Evolutionary conservation across 108 stramenopile genomes (phyloP).

Genomic region (Hondaea fermentalgiana): DNA sequence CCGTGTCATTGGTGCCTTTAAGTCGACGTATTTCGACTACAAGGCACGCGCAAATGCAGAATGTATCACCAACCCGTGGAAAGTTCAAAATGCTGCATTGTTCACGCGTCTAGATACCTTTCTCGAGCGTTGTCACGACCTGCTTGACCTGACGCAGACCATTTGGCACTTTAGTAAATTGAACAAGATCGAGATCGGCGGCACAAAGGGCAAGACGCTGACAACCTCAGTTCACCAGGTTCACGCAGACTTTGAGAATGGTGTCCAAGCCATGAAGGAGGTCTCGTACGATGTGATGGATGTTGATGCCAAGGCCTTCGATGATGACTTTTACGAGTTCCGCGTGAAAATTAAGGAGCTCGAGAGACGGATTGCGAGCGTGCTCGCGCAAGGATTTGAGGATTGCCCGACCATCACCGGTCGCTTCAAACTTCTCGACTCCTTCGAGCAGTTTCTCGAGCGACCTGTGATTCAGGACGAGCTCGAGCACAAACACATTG

Average conservation of each 20-base stretch:
- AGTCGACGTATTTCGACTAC: conserved; percentile 35
- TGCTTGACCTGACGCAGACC: conserved; percentile 31
- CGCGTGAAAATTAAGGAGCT: conserved; percentile 31
- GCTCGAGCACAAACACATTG: conserved; percentile 35
- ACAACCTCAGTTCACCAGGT: conserved; percentile 36
- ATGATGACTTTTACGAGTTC: conserved; percentile 44
- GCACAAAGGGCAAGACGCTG: conserved; percentile 45
- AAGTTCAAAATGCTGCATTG: conserved; percentile 40
- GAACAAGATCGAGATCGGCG: conserved; percentile 42
- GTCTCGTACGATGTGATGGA: conserved; percentile 29
- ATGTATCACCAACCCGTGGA: conserved; percentile 41
- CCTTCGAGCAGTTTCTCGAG: conserved; percentile 26
- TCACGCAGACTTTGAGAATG: conserved; percentile 24
- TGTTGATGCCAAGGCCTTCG: conserved; percentile 29
- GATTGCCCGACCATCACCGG: conserved; percentile 36
- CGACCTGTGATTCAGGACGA: conserved; percentile 36
- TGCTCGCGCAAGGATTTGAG: conserved; percentile 39
- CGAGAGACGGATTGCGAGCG: conserved; percentile 29
- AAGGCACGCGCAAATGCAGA: conserved; percentile 32
- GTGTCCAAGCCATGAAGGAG: conserved; percentile 23
- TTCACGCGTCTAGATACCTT: conserved; percentile 41
- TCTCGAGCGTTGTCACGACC: conserved; percentile 42
- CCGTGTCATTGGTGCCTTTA: conserved; percentile 31
- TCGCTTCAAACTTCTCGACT: conserved; percentile 35
- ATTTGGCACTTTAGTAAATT: conserved; percentile 37